These are phyloP conservation scores for Nakaseomyces sp. DNA, from an alignment of 1,139 yeast genomes.

Conservation along the genomic window DNA sequence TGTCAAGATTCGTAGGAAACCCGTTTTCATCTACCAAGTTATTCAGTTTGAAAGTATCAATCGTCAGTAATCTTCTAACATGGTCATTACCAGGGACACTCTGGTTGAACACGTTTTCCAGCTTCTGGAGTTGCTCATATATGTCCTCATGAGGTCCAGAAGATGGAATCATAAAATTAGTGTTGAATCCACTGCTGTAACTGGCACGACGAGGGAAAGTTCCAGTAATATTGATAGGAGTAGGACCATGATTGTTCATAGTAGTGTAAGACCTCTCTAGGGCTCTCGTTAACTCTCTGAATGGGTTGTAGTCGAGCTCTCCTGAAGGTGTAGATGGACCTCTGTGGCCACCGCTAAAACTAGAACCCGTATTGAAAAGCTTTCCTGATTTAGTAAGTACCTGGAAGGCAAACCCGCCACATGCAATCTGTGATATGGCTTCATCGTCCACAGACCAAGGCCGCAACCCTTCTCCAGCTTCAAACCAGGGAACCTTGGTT, in stretches of 20 bases:
- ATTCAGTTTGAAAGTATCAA: slow-evolving; percentile 20
- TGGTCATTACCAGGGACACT: slow-evolving; percentile 23
- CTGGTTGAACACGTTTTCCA: slow-evolving; percentile 19
- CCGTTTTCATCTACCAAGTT: slow-evolving; percentile 9
- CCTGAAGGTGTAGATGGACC: slow-evolving; percentile 34
- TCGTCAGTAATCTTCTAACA: slow-evolving; percentile 25
- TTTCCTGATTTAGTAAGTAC: slow-evolving; percentile 48
- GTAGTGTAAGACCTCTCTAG: slow-evolving; percentile 18
- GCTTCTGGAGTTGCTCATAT: slow-evolving; percentile 19
- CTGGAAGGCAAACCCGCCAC: slow-evolving; percentile 64
- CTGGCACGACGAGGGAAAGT: slow-evolving; percentile 9
- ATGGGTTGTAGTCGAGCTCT: slow-evolving; percentile 30
- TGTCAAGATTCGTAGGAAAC: slow-evolving; percentile 6
- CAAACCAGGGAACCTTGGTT: slow-evolving; percentile 33
- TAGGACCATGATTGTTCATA: slow-evolving; percentile 10
- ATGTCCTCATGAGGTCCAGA: slow-evolving; percentile 25
- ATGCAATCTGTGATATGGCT: slow-evolving; percentile 46
- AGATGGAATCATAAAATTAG: slow-evolving; percentile 6
- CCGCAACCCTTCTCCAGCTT: slow-evolving; percentile 21
- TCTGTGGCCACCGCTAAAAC: slow-evolving; percentile 39
- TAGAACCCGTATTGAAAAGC: slow-evolving; percentile 45
- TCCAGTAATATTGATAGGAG: slow-evolving; percentile 20
- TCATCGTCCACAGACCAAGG: slow-evolving; percentile 23
- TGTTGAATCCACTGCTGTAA: neutral
- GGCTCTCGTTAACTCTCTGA: slow-evolving; percentile 20